A percentile compares a stretch with the other conserved stretches of the same genome.
These are phyloP conservation scores for Aspergillus glaucus DNA, from an alignment of 2,329 filamentous ascomycete genomes.

Conservation along the genomic window DNA sequence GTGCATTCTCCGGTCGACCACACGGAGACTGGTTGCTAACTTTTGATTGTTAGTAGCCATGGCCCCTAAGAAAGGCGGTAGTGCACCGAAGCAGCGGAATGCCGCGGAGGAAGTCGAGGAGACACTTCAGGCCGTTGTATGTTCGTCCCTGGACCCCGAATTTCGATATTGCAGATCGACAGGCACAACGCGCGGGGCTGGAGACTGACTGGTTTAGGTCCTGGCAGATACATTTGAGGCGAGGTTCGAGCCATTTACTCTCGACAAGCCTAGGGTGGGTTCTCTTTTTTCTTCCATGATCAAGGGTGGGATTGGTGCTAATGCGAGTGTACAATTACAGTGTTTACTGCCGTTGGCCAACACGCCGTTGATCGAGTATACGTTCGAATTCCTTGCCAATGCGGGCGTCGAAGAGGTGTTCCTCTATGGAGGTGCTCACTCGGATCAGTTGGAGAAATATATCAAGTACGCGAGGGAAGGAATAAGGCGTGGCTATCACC, in stretches of 20 bases:
- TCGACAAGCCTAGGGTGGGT: slow-evolving; percentile 78
- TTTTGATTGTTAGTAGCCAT: slow-evolving; percentile 13
- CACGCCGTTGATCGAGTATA: slow-evolving; percentile 93
- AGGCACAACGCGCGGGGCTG: neutral
- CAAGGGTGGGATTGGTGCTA: neutral
- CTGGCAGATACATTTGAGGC: slow-evolving; percentile 94
- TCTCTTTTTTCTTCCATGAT: neutral
- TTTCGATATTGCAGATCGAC: neutral
- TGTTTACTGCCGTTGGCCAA: slow-evolving; percentile 92
- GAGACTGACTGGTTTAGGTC: slow-evolving; percentile 49
- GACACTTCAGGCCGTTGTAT: slow-evolving; percentile 57
- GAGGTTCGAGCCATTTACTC: slow-evolving; percentile 79
- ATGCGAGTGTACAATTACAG: slow-evolving; percentile 38
- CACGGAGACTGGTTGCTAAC: neutral
- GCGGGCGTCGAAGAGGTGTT: slow-evolving; percentile 92
- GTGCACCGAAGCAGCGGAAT: slow-evolving; percentile 25
- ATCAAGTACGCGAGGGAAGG: slow-evolving; percentile 49
- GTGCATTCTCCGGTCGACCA: neutral
- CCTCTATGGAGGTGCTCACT: slow-evolving; percentile 84
- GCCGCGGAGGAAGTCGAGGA: slow-evolving; percentile 56
- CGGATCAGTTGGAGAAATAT: slow-evolving; percentile 79
- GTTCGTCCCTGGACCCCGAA: slow-evolving; percentile 17
- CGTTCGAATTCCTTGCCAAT: slow-evolving; percentile 90
- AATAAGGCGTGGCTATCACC: neutral
- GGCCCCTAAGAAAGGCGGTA: slow-evolving; percentile 31